Evolutionary conservation across 345 rosid species (phyloP).

Genomic region (Bruguiera parviflora): DNA sequence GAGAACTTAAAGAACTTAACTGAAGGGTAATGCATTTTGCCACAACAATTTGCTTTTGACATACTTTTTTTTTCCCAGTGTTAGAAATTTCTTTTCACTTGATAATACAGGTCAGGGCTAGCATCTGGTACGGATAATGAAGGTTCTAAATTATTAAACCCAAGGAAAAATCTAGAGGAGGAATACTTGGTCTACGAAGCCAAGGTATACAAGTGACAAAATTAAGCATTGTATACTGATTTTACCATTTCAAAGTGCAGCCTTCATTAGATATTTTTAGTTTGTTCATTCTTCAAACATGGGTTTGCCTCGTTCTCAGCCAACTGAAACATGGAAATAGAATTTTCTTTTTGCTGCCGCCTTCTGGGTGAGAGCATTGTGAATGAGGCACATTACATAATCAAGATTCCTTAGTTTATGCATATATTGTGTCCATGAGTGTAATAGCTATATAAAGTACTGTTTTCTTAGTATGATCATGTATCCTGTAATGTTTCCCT

Average conservation of each 20-base stretch:
- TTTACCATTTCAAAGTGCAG: no score
- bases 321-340: no score
- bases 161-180: constrained; percentile 80
- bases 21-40: constrained; percentile 47
- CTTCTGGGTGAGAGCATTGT: neutral
- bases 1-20: constrained; percentile 76
- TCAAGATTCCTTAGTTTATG: neutral
- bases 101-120: constrained; percentile 52
- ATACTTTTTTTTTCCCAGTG: constrained; percentile 12
- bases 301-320: no score
- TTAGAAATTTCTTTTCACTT: constrained; percentile 15
- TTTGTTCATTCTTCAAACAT: no score
- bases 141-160: constrained; percentile 51
- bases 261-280: no score
- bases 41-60: constrained; percentile 10
- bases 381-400: neutral
- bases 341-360: neutral
- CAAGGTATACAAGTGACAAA: constrained; percentile 44
- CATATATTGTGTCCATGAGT: no score
- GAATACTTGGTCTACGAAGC: constrained; percentile 89
- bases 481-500: no score
- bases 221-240: neutral
- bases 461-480: no score
- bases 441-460: no score
- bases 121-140: constrained; percentile 40